These are phyloP conservation scores for Flammula alnicola DNA, from an alignment of 1,284 basidiomycete species.

Conservation along the genomic window DNA sequence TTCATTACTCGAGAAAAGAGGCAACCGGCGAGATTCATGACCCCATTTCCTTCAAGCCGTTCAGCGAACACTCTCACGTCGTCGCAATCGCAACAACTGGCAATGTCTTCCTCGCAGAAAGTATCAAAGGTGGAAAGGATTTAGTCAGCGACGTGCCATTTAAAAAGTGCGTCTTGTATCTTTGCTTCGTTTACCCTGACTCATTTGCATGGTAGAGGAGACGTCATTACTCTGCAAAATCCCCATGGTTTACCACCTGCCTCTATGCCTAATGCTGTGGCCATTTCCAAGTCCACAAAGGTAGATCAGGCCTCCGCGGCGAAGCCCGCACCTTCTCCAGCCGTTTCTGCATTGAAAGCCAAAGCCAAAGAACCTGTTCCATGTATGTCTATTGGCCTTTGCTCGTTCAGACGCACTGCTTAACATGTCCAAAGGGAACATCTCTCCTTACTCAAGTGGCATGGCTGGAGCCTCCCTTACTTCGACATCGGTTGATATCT, in stretches of 20 bases:
- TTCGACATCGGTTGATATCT: constrained; percentile 84
- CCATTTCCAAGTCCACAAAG: constrained; percentile 31
- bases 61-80: constrained; percentile 90
- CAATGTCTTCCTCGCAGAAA: constrained; percentile 90
- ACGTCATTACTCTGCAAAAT: constrained; percentile 92
- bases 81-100: constrained; percentile 90
- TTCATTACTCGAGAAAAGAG: constrained; percentile 85
- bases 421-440: constrained; percentile 68
- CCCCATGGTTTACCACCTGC: constrained; percentile 73
- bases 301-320: constrained; percentile 34
- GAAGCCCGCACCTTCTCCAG: constrained; percentile 32
- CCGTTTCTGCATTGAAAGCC: constrained; percentile 46
- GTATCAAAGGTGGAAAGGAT: constrained; percentile 88
- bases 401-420: constrained; percentile 3
- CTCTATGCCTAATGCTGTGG: constrained; percentile 47
- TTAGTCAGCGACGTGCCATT: constrained; percentile 86
- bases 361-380: constrained; percentile 63
- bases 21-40: constrained; percentile 85
- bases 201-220: constrained; percentile 55
- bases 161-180: constrained; percentile 63
- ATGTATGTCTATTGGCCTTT: constrained; percentile 49
- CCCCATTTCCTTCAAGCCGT: constrained; percentile 92
- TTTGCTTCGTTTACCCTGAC: constrained; percentile 3
- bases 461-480: constrained; percentile 92
- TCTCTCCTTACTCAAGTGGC: constrained; percentile 91